These are phyloP conservation scores for Globisporangium apiculatum DNA, from an alignment of 352 stramenopile genomes.

Conservation along the genomic window DNA sequence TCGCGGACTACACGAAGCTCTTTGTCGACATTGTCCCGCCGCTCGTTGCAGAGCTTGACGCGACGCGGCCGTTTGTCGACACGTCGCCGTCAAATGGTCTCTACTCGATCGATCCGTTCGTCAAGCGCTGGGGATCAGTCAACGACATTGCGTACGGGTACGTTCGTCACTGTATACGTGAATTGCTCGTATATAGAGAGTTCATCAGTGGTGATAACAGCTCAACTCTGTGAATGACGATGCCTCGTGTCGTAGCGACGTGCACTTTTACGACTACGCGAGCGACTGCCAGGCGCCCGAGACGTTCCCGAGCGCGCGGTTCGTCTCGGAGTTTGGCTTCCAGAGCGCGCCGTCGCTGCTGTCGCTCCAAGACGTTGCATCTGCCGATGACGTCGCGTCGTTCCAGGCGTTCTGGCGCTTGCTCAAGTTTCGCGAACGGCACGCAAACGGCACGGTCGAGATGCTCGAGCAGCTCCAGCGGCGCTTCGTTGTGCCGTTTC, in stretches of 20 bases:
- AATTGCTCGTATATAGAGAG: no score
- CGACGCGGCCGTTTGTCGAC: conserved; percentile 68
- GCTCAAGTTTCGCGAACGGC: conserved; percentile 75
- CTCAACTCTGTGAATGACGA: no score
- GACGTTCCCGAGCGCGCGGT: conserved; percentile 65
- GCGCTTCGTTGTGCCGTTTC: conserved; percentile 66
- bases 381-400: conserved; percentile 42
- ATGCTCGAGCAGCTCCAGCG: conserved; percentile 66
- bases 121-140: conserved; percentile 73
- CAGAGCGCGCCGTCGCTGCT: conserved; percentile 65
- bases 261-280: conserved; percentile 85
- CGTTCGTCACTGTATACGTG: conserved; percentile 6
- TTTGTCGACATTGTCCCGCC: conserved; percentile 73
- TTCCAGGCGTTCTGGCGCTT: conserved; percentile 70
- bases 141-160: conserved; percentile 54
- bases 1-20: conserved; percentile 72
- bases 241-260: conserved; percentile 32
- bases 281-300: conserved; percentile 66
- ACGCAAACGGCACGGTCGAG: conserved; percentile 66
- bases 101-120: conserved; percentile 63
- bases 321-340: conserved; percentile 87
- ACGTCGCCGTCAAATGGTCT: conserved; percentile 84
- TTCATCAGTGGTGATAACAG: no score
- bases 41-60: conserved; percentile 39
- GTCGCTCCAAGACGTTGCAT: conserved; percentile 45